Conservation (phyloP, 208 protist genomes). For the Porcisia hertigi region DNA sequence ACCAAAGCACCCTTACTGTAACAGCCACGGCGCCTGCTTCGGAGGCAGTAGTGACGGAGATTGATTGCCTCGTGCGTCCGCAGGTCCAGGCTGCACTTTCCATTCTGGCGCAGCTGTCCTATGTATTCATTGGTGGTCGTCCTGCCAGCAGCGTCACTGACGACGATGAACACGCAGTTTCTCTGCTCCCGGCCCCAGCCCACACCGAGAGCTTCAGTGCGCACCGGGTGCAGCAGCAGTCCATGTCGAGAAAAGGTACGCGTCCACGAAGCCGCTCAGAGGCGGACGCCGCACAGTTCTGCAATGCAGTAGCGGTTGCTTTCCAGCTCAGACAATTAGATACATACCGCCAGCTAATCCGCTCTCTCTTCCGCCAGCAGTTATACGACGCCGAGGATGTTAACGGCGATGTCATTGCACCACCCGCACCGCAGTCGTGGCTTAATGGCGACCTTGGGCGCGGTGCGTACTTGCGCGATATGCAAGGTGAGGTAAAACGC, state of each 20-base stretch:
- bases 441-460: conserved; percentile 24
- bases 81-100: conserved; percentile 25
- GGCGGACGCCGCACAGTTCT: conserved; percentile 1
- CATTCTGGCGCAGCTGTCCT: conserved; percentile 23
- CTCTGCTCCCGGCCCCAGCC: background rate
- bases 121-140: conserved; percentile 20
- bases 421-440: conserved; percentile 14
- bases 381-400: conserved; percentile 89
- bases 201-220: conserved; percentile 3
- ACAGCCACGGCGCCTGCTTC: background rate
- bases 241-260: background rate
- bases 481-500: conserved; percentile 49
- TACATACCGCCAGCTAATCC: conserved; percentile 54
- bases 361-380: conserved; percentile 73
- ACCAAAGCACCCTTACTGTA: background rate
- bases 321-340: conserved; percentile 63
- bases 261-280: background rate
- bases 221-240: background rate
- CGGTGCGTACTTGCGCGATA: conserved; percentile 42
- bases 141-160: background rate
- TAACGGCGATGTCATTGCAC: conserved; percentile 40
- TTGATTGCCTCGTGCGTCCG: background rate
- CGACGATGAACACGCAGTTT: background rate
- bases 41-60: background rate
- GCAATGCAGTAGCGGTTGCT: conserved; percentile 30